These are phyloP conservation scores for Didymella pomorum DNA, from an alignment of 2,329 filamentous ascomycete genomes.

Conservation along the genomic window DNA sequence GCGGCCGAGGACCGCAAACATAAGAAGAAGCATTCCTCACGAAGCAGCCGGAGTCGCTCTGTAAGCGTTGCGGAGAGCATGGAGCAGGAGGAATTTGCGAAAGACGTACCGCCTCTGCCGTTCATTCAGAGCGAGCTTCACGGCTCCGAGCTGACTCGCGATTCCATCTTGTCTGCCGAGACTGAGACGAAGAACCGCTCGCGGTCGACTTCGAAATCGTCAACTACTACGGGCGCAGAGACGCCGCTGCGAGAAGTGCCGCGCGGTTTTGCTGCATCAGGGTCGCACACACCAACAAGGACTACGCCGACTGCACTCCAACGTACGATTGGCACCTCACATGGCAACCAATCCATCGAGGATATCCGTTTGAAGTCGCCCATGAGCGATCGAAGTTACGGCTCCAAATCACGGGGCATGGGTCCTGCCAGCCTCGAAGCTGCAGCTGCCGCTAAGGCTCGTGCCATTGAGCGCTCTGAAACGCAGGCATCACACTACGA, in stretches of 20 bases:
- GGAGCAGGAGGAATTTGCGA: slow-evolving; percentile 60
- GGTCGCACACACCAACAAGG: slow-evolving; percentile 68
- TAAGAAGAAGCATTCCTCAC: slow-evolving; percentile 58
- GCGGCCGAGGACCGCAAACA: slow-evolving; percentile 54
- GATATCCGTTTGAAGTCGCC: slow-evolving; percentile 58
- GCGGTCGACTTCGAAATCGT: slow-evolving; percentile 64
- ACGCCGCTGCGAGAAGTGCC: slow-evolving; percentile 70
- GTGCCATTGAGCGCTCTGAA: slow-evolving; percentile 45
- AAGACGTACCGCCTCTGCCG: slow-evolving; percentile 79
- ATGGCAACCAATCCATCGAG: slow-evolving; percentile 64
- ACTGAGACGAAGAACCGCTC: slow-evolving; percentile 69
- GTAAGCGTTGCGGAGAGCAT: slow-evolving; percentile 62
- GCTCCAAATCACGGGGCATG: slow-evolving; percentile 39
- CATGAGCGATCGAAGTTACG: slow-evolving; percentile 56
- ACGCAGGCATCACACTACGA: slow-evolving; percentile 50
- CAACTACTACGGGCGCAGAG: slow-evolving; percentile 60
- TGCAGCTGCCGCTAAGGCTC: slow-evolving; percentile 50
- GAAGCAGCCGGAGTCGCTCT: slow-evolving; percentile 60
- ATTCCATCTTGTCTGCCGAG: slow-evolving; percentile 83
- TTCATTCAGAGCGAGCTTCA: slow-evolving; percentile 81
- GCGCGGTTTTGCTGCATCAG: slow-evolving; percentile 65
- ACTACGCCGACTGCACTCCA: slow-evolving; percentile 66
- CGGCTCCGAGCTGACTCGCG: slow-evolving; percentile 85
- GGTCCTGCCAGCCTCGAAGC: slow-evolving; percentile 37
- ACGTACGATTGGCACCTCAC: slow-evolving; percentile 69